Percentiles rank a stretch among this genome's conserved stretches.
These are phyloP conservation scores for Alloteropsis angusta DNA, from an alignment of 202 grass and related monocot species.

Conservation along the genomic window DNA sequence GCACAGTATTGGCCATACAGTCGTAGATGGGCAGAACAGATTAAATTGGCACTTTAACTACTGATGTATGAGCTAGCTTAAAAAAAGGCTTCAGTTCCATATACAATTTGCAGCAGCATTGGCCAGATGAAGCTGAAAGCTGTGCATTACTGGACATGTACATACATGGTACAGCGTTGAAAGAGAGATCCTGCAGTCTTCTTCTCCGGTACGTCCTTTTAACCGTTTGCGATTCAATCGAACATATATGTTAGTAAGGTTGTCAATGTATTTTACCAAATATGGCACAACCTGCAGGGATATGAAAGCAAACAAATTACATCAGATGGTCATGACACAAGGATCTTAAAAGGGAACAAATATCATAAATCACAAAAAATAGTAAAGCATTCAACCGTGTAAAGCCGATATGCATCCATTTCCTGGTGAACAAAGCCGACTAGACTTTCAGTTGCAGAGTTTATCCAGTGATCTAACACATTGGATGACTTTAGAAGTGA, in stretches of 20 bases:
- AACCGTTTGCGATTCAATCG: constrained; percentile 92
- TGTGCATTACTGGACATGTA: constrained; percentile 5
- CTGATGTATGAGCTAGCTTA: neutral
- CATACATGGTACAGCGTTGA: constrained; percentile 90
- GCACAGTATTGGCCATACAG: neutral
- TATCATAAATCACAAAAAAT: constrained; percentile 14
- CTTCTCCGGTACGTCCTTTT: constrained; percentile 98
- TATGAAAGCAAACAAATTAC: constrained; percentile 15
- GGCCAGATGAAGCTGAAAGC: constrained; percentile 9
- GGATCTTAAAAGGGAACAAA: constrained; percentile 8
- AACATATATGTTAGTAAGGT: constrained; percentile 98
- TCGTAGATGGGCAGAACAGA: neutral
- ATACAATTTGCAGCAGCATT: constrained; percentile 4
- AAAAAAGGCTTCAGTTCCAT: neutral
- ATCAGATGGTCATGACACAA: neutral
- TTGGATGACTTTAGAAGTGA: constrained; percentile 75
- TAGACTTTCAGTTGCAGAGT: constrained; percentile 93
- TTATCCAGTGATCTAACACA: constrained; percentile 96
- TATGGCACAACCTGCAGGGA: constrained; percentile 80
- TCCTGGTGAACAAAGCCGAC: constrained; percentile 91
- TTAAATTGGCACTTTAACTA: neutral
- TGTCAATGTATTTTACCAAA: constrained; percentile 92
- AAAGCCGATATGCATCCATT: constrained; percentile 96
- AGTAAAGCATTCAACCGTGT: constrained; percentile 48
- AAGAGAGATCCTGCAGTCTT: constrained; percentile 87